Evolutionary conservation across 2,329 filamentous ascomycete species (phyloP).

Genomic region (Paracoccidioides brasiliensis): DNA sequence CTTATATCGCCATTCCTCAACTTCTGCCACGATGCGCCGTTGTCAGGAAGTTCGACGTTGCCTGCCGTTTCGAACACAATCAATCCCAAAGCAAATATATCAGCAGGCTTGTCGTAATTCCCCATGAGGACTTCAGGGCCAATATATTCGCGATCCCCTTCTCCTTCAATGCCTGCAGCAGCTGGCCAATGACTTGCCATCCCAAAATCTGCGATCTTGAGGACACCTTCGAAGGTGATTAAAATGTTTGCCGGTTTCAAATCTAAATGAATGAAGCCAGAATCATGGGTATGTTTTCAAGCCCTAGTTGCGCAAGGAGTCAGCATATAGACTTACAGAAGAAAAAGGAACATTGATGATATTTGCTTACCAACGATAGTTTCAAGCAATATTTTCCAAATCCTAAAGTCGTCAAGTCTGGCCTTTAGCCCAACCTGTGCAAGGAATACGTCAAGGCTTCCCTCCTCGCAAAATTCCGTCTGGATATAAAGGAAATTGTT

Average conservation of each 20-base stretch:
- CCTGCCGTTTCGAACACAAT: conserved; percentile 91
- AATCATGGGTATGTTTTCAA: conserved; percentile 81
- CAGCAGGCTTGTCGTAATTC: conserved; percentile 76
- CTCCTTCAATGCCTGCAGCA: conserved; percentile 63
- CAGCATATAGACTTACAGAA: conserved; percentile 9
- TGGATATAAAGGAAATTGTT: conserved; percentile 85
- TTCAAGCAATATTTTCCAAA: conserved; percentile 95
- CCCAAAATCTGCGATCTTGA: conserved; percentile 56
- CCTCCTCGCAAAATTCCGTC: conserved; percentile 92
- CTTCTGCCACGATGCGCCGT: conserved; percentile 81
- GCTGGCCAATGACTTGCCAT: conserved; percentile 69
- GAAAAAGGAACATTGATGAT: background rate
- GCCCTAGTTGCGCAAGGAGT: conserved; percentile 43
- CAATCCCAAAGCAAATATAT: conserved; percentile 86
- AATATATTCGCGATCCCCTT: conserved; percentile 94
- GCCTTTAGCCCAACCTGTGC: conserved; percentile 70
- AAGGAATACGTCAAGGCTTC: conserved; percentile 76
- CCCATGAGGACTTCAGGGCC: conserved; percentile 83
- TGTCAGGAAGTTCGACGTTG: conserved; percentile 87
- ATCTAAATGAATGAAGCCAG: conserved; percentile 62
- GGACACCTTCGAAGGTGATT: conserved; percentile 51
- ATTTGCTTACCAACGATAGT: conserved; percentile 55
- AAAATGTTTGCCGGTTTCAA: conserved; percentile 54
- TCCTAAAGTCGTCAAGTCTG: conserved; percentile 87
- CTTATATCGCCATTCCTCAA: conserved; percentile 80